A percentile compares a stretch with the other conserved stretches of the same genome.
Evolutionary conservation across 2,329 filamentous ascomycete genomes (phyloP).

Genomic region (Dendrostoma leiphaemia): DNA sequence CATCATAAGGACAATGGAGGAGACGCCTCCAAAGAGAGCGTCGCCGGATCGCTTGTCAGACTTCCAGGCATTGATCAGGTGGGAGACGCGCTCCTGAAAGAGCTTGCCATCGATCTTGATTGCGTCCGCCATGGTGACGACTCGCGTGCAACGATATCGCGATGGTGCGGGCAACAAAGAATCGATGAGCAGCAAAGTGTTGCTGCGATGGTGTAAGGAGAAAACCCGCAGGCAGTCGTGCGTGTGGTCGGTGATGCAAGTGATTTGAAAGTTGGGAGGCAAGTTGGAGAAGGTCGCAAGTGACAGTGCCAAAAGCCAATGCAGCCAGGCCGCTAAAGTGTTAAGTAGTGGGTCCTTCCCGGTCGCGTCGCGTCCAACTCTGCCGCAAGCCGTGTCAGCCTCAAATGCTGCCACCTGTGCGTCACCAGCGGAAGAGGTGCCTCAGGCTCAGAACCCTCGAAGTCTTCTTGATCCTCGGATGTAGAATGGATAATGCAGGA

Average conservation of each 20-base stretch:
- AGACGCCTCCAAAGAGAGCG: conserved; percentile 78
- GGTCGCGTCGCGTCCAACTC: conserved; percentile 2
- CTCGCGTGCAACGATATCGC: conserved; percentile 20
- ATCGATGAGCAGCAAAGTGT: conserved; percentile 15
- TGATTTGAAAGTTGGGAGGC: neutral
- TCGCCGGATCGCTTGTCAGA: conserved; percentile 88
- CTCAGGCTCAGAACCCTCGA: neutral
- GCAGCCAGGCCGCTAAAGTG: neutral
- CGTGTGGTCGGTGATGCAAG: neutral
- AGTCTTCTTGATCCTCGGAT: neutral
- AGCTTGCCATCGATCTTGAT: conserved; percentile 93
- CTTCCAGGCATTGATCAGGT: conserved; percentile 91
- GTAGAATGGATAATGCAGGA: too few relatives aligned
- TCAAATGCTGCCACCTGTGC: neutral
- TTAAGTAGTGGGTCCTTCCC: neutral
- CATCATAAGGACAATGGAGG: conserved; percentile 86
- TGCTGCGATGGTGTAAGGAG: conserved; percentile 12
- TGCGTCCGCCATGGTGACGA: conserved; percentile 60
- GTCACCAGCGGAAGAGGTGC: neutral
- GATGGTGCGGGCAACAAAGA: conserved; percentile 15
- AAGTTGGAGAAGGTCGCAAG: neutral
- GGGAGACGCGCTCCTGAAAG: conserved; percentile 90
- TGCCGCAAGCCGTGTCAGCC: neutral
- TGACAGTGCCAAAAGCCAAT: neutral
- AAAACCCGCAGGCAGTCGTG: neutral